These are phyloP conservation scores for Parafenestella ontariensis DNA, from an alignment of 2,329 filamentous ascomycete species.

Conservation along the genomic window DNA sequence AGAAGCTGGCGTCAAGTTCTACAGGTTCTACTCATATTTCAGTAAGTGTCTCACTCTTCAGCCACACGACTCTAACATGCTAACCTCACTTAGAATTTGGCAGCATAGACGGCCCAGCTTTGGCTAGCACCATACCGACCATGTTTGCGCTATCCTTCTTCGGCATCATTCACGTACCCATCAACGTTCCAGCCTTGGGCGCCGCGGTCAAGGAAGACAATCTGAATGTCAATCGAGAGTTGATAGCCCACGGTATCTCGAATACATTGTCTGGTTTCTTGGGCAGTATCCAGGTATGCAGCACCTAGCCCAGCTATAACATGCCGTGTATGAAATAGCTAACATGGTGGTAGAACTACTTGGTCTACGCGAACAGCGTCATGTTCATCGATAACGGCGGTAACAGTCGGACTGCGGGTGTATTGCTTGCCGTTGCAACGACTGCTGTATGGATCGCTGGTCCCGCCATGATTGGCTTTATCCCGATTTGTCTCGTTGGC, in stretches of 20 bases:
- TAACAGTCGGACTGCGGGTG: slow-evolving; percentile 82
- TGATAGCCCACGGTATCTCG: slow-evolving; percentile 90
- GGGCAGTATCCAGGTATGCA: slow-evolving; percentile 77
- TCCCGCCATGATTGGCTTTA: slow-evolving; percentile 87
- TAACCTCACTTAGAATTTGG: slow-evolving; percentile 68
- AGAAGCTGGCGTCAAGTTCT: slow-evolving; percentile 86
- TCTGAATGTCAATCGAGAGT: slow-evolving; percentile 85
- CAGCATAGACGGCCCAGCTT: slow-evolving; percentile 80
- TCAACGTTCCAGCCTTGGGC: slow-evolving; percentile 93
- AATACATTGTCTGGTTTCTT: slow-evolving; percentile 86
- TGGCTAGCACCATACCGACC: slow-evolving; percentile 84
- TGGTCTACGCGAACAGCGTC: slow-evolving; percentile 97
- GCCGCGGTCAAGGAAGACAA: slow-evolving; percentile 93
- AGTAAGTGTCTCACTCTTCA: slow-evolving; percentile 61
- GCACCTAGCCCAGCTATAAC: background rate
- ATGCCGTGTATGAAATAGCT: slow-evolving; percentile 10
- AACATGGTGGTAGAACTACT: slow-evolving; percentile 73
- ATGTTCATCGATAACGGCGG: slow-evolving; percentile 95
- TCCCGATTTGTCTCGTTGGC: slow-evolving; percentile 96
- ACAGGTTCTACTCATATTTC: slow-evolving; percentile 96
- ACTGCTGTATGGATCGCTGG: slow-evolving; percentile 84
- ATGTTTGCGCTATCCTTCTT: slow-evolving; percentile 99
- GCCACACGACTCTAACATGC: slow-evolving; percentile 4
- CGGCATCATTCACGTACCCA: slow-evolving; percentile 93
- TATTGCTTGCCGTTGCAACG: slow-evolving; percentile 82